Percentiles rank a stretch among this genome's conserved stretches.
Conservation (phyloP, 805 yeast species). For the Saturnispora gosingensis region DNA sequence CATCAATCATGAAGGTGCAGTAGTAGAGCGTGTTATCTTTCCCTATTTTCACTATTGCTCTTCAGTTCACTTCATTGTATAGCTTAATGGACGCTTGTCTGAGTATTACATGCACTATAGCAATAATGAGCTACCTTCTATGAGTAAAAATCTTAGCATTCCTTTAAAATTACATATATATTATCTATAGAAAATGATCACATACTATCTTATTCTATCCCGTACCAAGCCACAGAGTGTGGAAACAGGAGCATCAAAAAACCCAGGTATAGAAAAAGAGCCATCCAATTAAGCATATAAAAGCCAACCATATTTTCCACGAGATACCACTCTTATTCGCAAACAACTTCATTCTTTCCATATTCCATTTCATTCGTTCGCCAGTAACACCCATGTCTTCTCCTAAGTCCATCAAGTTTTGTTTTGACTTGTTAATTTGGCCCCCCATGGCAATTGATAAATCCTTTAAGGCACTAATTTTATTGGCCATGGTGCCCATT, state of each 20-base stretch:
- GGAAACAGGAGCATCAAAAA: constrained; percentile 6
- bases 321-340: constrained; percentile 58
- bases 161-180: not conserved
- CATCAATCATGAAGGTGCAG: too few relatives aligned
- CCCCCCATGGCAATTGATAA: constrained; percentile 53
- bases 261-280: constrained; percentile 37
- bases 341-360: constrained; percentile 50
- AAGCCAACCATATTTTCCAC: constrained; percentile 50
- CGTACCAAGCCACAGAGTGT: not conserved
- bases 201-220: not conserved
- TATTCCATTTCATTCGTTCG: constrained; percentile 40
- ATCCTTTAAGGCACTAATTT: constrained; percentile 45
- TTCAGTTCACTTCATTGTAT: too few relatives aligned
- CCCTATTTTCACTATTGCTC: too few relatives aligned
- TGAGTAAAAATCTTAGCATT: not conserved
- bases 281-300: constrained; percentile 35
- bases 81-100: too few relatives aligned
- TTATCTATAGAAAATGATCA: not conserved
- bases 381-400: constrained; percentile 28
- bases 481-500: constrained; percentile 42
- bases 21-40: too few relatives aligned
- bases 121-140: too few relatives aligned
- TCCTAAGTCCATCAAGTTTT: constrained; percentile 20
- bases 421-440: constrained; percentile 38
- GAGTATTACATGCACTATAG: too few relatives aligned